Percentiles rank a stretch among this genome's conserved stretches.
Evolutionary conservation across 2,329 filamentous ascomycete species (phyloP).

Genomic region (Fusarium stilboides): DNA sequence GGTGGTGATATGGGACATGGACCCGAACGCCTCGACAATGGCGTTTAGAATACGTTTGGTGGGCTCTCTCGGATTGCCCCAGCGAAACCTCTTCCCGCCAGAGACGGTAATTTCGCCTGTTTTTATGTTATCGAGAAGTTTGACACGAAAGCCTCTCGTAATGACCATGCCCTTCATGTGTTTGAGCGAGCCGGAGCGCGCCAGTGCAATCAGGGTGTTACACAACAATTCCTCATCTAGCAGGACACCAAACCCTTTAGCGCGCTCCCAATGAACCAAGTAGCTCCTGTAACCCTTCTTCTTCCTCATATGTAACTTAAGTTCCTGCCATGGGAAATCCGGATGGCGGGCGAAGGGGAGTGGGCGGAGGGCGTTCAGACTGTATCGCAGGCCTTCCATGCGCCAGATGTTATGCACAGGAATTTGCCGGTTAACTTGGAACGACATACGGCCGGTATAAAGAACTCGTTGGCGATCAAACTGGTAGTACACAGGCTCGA

Average conservation of each 20-base stretch:
- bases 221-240: slow-evolving; percentile 60
- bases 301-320: slow-evolving; percentile 48
- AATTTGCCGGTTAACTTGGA: slow-evolving; percentile 41
- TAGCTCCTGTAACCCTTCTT: slow-evolving; percentile 49
- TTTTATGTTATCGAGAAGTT: slow-evolving; percentile 35
- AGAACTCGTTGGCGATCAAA: slow-evolving; percentile 60
- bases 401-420: slow-evolving; percentile 38
- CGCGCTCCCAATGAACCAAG: slow-evolving; percentile 50
- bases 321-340: slow-evolving; percentile 45
- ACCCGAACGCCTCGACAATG: slow-evolving; percentile 78
- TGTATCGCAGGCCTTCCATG: slow-evolving; percentile 53
- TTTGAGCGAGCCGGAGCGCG: slow-evolving; percentile 55
- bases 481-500: slow-evolving; percentile 63
- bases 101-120: slow-evolving; percentile 46
- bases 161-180: slow-evolving; percentile 56
- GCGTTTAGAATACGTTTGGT: slow-evolving; percentile 72
- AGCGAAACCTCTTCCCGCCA: slow-evolving; percentile 59
- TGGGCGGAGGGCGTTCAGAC: slow-evolving; percentile 46
- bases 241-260: slow-evolving; percentile 47
- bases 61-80: slow-evolving; percentile 71
- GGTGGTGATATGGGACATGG: slow-evolving; percentile 72
- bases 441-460: slow-evolving; percentile 58
- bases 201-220: slow-evolving; percentile 59
- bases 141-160: slow-evolving; percentile 52
- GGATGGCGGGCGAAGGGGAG: slow-evolving; percentile 53